Conservation (phyloP, 352 stramenopile genomes). For the Globisporangium nodosum region DNA sequence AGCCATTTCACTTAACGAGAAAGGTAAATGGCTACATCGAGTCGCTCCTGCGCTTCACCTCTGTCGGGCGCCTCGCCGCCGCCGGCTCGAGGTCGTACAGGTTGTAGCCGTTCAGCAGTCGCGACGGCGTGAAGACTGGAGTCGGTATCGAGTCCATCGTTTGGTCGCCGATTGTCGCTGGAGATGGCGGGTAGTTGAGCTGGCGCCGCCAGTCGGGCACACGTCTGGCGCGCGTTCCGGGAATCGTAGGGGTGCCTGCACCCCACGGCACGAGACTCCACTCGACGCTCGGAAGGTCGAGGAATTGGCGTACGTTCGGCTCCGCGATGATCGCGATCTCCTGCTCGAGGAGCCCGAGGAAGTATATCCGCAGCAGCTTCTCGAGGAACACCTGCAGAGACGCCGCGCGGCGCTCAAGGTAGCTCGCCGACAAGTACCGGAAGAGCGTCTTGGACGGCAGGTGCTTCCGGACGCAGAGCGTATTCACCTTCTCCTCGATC, state of each 20-base stretch:
- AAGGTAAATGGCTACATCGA: conserved; percentile 34
- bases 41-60: conserved; percentile 34
- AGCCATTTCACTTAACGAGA: not conserved
- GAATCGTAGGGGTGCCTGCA: not conserved
- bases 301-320: conserved; percentile 54
- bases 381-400: conserved; percentile 65
- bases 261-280: conserved; percentile 63
- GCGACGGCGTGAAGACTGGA: conserved; percentile 21
- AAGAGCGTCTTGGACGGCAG: conserved; percentile 79
- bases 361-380: conserved; percentile 43
- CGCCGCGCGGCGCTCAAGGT: conserved; percentile 52
- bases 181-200: conserved; percentile 21
- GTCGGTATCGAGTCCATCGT: conserved; percentile 4
- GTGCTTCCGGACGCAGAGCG: conserved; percentile 35
- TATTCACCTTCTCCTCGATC: conserved; percentile 52
- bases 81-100: conserved; percentile 17
- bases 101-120: conserved; percentile 19
- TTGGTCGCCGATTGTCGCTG: conserved; percentile 10
- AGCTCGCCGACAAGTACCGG: conserved; percentile 42
- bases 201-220: conserved; percentile 6
- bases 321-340: conserved; percentile 63
- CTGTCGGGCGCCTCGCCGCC: conserved; percentile 24
- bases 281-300: conserved; percentile 59
- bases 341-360: conserved; percentile 62
- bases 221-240: not conserved